Evolutionary conservation across 345 rosid genomes (phyloP), one percentile per base, ranked within the genome.

Genomic region (Sapria himalayana): DNA sequence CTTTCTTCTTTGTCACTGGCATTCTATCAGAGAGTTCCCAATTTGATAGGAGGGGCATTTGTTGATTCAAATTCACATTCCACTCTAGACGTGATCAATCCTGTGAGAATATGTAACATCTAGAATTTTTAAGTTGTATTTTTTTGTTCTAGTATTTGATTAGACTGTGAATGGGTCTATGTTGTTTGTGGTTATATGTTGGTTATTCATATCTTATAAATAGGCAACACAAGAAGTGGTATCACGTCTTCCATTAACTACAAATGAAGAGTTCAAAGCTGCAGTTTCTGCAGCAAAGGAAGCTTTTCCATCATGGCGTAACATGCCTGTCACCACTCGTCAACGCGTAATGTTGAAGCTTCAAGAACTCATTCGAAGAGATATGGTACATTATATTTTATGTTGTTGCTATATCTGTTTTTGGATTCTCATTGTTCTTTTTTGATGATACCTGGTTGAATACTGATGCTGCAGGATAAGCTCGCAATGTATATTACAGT

Each of bases 181-280:
- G 29, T 44, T 33, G 39, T 13, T 50, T 16, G 10, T 2, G 31
- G 9, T 16, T 35, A 38, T 25, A 8, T 19, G 5, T 19, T 8
- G 32, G 37, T 8, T 27, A 50, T 52, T 45, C 33, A 18, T 45
- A 5, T 12, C 34, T 41, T 53, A 21, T 32, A 16, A 36, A 47
- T 56, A 86, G 94, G 97, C 97, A 14, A 86, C 97, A 1, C 94
- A 86, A 76, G 76, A 78, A 43, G 82, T 78, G 61, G 91, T 86
- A 36, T 86, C 82, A 0, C 72, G 59, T 50, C 61, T 86, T 62
- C 94, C 97, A 41, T 67, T 81, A 44, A 81, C 97, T 11, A 86
- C 94, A 25, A 68, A 56, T 48, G 91, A 76, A 45, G 97, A 86
- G 66, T 86, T 86, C 40, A 78, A 74, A 51, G 82, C 81, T 4